Base-by-base conservation (phyloP, 805 yeast genomes). In the Schwanniomyces polymorphus region DNA sequence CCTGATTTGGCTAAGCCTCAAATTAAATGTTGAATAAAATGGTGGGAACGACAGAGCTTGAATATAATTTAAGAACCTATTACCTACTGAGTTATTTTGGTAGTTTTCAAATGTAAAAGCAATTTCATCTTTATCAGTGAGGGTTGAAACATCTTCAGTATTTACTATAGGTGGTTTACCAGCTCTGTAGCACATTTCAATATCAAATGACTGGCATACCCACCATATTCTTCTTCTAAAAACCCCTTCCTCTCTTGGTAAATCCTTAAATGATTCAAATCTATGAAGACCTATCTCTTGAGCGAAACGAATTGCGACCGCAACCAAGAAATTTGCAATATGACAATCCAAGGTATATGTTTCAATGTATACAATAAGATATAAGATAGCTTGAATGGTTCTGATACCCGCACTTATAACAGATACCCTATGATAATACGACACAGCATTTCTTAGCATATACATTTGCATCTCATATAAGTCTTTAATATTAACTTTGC, bases 371-470 rank as follows among this genome's bases (percentile, higher is more conserved):
- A 65, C 49, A 1, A 76, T 61, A 40, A 85, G 59, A 21, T 84
- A 54, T 21, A 85, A 51, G 8, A 82, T 63, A 0, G 80, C 87
- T 55, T 75, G 81, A 12, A 82, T 62, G 2, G 83, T 74, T 34
- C 64, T 64, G 0, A 79, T 43, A 9, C 84, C 85, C 49, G 79
- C 85, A 52, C 80, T 75, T 29, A 75, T 56, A 1, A 79, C 65
- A 5, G 76, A 62, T 7, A 81, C 59, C 49, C 79, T 70, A 53
- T 79, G 81, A 53, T 76, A 84, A 56, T 80, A 84, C 55, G 63
- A 78, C 21, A 82, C 58, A 0, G 83, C 63, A 48, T 55, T 59
- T 43, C 58, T 52, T 39, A 65, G 51, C 23, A 63, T 52, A 7
- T 50, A 45, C 9, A 53, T 42, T 43, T 61, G 63, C 34, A 64